These are phyloP conservation scores for Fusarium falciforme DNA, from an alignment of 2,329 filamentous ascomycete species.

Conservation along the genomic window DNA sequence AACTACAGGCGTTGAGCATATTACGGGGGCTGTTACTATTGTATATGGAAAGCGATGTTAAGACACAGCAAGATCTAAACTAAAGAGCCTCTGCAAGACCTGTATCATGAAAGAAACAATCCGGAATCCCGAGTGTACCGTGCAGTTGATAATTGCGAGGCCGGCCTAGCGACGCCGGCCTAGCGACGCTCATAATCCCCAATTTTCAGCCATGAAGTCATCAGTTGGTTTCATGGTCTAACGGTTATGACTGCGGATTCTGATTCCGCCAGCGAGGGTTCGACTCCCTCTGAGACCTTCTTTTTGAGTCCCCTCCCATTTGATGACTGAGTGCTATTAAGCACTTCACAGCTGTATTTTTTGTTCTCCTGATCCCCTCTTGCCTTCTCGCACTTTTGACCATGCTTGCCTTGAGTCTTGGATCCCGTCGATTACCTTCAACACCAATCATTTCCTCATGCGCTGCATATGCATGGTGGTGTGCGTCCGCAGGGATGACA, in stretches of 20 bases:
- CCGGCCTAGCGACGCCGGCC: accelerated
- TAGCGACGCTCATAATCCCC: neutral
- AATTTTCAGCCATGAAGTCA: neutral
- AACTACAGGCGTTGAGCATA: neutral
- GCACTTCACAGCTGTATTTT: neutral
- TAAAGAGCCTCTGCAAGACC: neutral
- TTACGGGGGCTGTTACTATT: neutral
- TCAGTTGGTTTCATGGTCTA: conserved; percentile 11
- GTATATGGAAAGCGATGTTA: neutral
- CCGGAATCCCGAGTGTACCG: neutral
- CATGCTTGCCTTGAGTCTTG: neutral
- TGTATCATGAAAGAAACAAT: neutral
- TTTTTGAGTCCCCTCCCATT: neutral
- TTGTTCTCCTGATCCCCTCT: neutral
- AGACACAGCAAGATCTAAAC: accelerated
- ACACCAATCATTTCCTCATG: neutral
- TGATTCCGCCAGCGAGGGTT: conserved; percentile 23
- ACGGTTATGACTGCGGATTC: conserved; percentile 22
- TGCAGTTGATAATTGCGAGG: neutral
- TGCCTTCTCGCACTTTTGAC: neutral
- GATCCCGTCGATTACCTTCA: neutral
- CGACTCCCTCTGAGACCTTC: conserved; percentile 12
- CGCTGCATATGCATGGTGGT: too few relatives aligned
- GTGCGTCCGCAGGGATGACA: neutral
- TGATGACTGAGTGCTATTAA: neutral